Evolutionary conservation across 192 early-diverging fungal genomes (phyloP).

Genomic region (Funneliformis geosporum): DNA sequence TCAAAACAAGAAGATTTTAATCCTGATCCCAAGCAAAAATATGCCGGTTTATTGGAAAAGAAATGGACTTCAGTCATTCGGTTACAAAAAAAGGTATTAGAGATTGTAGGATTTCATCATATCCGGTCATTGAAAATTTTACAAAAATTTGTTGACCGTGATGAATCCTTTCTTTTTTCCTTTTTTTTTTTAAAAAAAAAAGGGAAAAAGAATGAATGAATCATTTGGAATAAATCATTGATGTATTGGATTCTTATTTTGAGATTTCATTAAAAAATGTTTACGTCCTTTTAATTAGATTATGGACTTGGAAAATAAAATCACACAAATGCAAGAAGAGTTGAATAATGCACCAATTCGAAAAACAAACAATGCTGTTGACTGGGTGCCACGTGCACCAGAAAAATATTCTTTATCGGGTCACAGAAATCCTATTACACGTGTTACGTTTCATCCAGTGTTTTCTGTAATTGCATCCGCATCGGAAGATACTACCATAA

Average conservation of each 20-base stretch:
- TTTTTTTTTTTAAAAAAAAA: not conserved
- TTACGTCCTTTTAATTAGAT: slow-evolving; percentile 57
- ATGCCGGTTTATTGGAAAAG: slow-evolving; percentile 79
- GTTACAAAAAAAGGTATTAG: slow-evolving; percentile 81
- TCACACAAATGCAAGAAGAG: slow-evolving; percentile 76
- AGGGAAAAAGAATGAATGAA: not conserved
- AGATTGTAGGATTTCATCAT: not conserved
- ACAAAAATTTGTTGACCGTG: not conserved
- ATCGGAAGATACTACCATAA: slow-evolving; percentile 89
- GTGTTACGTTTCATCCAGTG: slow-evolving; percentile 86
- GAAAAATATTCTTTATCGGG: slow-evolving; percentile 71
- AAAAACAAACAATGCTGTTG: slow-evolving; percentile 55
- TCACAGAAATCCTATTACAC: slow-evolving; percentile 80
- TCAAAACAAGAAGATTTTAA: slow-evolving; percentile 70
- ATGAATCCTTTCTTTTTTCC: no score
- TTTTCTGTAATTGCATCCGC: slow-evolving; percentile 81
- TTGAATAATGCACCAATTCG: slow-evolving; percentile 59
- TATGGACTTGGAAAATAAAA: slow-evolving; percentile 88
- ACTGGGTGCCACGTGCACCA: slow-evolving; percentile 86
- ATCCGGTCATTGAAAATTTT: not conserved
- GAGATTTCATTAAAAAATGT: not conserved
- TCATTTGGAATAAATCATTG: not conserved
- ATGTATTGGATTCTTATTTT: not conserved
- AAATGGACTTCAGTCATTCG: slow-evolving; percentile 97
- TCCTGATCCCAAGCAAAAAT: slow-evolving; percentile 75